Conservation (phyloP, 805 yeast genomes). For the Starmera pachycereana region DNA sequence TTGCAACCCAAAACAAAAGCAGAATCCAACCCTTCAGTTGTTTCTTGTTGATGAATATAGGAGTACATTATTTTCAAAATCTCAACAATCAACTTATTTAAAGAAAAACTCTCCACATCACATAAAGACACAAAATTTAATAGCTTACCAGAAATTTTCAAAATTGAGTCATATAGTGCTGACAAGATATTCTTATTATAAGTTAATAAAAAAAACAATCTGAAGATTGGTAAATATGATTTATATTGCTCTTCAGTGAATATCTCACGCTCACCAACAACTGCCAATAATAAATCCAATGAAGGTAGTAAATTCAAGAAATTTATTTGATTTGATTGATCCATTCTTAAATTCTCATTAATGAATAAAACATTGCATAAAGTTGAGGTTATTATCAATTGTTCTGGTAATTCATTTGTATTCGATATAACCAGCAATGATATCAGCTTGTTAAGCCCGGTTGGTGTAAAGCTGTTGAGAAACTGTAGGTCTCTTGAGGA, state of each 20-base stretch:
- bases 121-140: conserved; percentile 17
- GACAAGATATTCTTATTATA: conserved; percentile 8
- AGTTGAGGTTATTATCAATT: conserved; percentile 12
- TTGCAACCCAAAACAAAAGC: conserved; percentile 18
- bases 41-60: conserved; percentile 15
- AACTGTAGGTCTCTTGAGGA: background rate
- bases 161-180: conserved; percentile 6
- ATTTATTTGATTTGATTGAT: background rate
- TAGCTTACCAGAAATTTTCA: conserved; percentile 14
- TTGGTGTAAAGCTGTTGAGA: background rate
- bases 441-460: background rate
- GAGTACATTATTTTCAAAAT: conserved; percentile 18
- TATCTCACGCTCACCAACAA: conserved; percentile 16
- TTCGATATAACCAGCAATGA: background rate
- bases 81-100: conserved; percentile 18
- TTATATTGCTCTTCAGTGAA: conserved; percentile 15
- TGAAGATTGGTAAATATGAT: conserved; percentile 17
- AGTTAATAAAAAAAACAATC: conserved; percentile 14
- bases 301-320: conserved; percentile 5
- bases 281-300: conserved; percentile 9
- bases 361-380: conserved; percentile 13
- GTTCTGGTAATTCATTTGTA: conserved; percentile 4
- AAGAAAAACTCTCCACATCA: conserved; percentile 9
- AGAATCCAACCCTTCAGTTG: conserved; percentile 17
- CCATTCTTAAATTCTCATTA: conserved; percentile 9